These are phyloP conservation scores for Clavispora fructus DNA, from an alignment of 805 yeast genomes.

Conservation along the genomic window DNA sequence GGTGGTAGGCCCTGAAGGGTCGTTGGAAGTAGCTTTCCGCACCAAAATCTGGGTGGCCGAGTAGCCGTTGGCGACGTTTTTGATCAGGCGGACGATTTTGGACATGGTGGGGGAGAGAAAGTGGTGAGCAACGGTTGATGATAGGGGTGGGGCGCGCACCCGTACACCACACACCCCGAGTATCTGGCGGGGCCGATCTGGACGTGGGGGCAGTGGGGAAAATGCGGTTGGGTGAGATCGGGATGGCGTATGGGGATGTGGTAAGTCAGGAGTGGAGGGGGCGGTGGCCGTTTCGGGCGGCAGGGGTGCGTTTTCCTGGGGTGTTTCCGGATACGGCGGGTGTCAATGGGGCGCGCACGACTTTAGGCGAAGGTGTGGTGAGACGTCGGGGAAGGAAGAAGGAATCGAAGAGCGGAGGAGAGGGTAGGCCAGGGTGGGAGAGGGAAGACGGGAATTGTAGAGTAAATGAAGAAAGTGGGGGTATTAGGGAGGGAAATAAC, in stretches of 20 bases:
- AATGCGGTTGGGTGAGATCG: not conserved
- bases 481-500: too few relatives aligned
- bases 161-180: not conserved
- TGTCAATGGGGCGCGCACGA: not conserved
- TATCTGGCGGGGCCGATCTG: not conserved
- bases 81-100: slow-evolving; percentile 75
- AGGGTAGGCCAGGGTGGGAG: too few relatives aligned
- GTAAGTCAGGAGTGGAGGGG: too few relatives aligned
- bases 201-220: too few relatives aligned
- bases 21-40: slow-evolving; percentile 89
- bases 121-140: slow-evolving; percentile 2
- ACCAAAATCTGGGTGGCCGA: slow-evolving; percentile 80
- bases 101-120: slow-evolving; percentile 44
- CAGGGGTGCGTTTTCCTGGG: too few relatives aligned
- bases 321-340: not conserved
- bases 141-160: slow-evolving; percentile 2
- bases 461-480: too few relatives aligned
- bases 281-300: too few relatives aligned
- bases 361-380: too few relatives aligned
- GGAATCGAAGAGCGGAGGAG: too few relatives aligned
- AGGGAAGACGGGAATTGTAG: too few relatives aligned
- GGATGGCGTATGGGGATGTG: too few relatives aligned
- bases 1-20: slow-evolving; percentile 76
- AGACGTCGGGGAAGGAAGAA: too few relatives aligned
- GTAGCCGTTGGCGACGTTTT: slow-evolving; percentile 88